Conservation (phyloP, 345 rosid species). For the Pelargonium nanum region DNA sequence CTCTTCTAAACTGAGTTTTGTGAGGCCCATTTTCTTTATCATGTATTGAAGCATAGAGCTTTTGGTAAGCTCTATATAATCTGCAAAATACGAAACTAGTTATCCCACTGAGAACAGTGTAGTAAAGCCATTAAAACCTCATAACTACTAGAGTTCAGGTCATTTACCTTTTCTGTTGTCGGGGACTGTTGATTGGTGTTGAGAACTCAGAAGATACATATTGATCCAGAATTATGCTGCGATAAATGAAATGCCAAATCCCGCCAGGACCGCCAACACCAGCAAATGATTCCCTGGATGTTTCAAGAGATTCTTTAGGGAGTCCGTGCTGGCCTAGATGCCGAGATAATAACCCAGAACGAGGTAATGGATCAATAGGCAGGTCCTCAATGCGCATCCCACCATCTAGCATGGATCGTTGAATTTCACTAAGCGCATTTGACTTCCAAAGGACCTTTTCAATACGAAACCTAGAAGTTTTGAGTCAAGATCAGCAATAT, state of each 20-base stretch:
- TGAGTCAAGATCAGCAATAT: background rate
- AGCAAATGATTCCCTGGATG: slow-evolving; percentile 36
- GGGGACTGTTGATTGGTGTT: slow-evolving; percentile 59
- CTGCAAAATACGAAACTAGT: slow-evolving; percentile 31
- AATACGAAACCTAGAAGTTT: slow-evolving; percentile 52
- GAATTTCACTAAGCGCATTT: slow-evolving; percentile 71
- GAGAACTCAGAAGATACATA: slow-evolving; percentile 88
- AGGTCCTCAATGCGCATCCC: slow-evolving; percentile 91
- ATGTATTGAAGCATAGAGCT: slow-evolving; percentile 81
- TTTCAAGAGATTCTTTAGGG: slow-evolving; percentile 39
- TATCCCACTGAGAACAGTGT: slow-evolving; percentile 5
- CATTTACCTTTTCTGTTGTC: slow-evolving; percentile 69
- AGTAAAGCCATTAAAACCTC: slow-evolving; percentile 3
- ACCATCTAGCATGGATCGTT: slow-evolving; percentile 83
- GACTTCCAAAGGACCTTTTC: slow-evolving; percentile 79
- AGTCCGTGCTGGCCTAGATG: slow-evolving; percentile 34
- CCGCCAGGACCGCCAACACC: slow-evolving; percentile 93
- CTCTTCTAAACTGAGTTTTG: slow-evolving; percentile 96
- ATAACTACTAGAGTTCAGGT: slow-evolving; percentile 1
- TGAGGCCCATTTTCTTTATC: slow-evolving; percentile 72
- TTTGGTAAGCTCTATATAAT: slow-evolving; percentile 90
- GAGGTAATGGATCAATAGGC: slow-evolving; percentile 50
- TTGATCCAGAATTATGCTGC: slow-evolving; percentile 89
- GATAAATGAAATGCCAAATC: slow-evolving; percentile 96
- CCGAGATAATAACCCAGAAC: slow-evolving; percentile 32